Evolutionary conservation across 495 filamentous ascomycete genomes (phyloP).

Genomic region (Chaetomidium leptoderma): DNA sequence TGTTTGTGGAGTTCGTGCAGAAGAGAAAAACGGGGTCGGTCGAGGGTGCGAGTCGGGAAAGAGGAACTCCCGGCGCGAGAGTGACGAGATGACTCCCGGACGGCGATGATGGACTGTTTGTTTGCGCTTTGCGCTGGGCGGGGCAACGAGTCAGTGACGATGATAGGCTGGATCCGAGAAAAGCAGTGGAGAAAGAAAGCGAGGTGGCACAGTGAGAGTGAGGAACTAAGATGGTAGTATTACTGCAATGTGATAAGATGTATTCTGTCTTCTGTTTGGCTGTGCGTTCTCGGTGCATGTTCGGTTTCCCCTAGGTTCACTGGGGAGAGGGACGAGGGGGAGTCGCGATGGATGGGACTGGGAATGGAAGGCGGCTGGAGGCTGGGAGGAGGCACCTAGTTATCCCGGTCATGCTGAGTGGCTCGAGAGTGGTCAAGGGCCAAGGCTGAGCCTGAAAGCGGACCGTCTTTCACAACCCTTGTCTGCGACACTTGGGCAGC

Average conservation of each 20-base stretch:
- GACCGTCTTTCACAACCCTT: too few relatives aligned
- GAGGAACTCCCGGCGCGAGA: constrained; percentile 10
- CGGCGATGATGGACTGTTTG: constrained; percentile 1
- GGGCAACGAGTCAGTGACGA: constrained; percentile 10
- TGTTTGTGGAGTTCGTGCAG: constrained; percentile 10
- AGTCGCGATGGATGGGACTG: too few relatives aligned
- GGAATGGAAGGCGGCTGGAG: too few relatives aligned
- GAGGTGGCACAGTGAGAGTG: not conserved
- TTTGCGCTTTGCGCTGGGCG: constrained; percentile 13
- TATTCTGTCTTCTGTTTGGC: constrained; percentile 23
- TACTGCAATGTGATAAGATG: constrained; percentile 23
- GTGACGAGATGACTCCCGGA: constrained; percentile 19
- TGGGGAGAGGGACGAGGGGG: too few relatives aligned
- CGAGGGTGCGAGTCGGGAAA: constrained; percentile 6
- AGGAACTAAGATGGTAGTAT: constrained; percentile 17
- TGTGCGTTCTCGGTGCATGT: constrained; percentile 31
- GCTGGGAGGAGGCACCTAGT: too few relatives aligned
- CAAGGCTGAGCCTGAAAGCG: too few relatives aligned
- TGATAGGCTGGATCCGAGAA: not conserved
- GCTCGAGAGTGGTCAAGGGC: too few relatives aligned
- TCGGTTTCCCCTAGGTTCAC: constrained; percentile 16
- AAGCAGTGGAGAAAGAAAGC: constrained; percentile 6
- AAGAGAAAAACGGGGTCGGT: not conserved
- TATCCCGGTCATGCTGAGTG: too few relatives aligned
- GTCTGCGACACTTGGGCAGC: too few relatives aligned